These are phyloP conservation scores for Apiospora kogelbergensis DNA, from an alignment of 2,329 filamentous ascomycete species.

Conservation along the genomic window DNA sequence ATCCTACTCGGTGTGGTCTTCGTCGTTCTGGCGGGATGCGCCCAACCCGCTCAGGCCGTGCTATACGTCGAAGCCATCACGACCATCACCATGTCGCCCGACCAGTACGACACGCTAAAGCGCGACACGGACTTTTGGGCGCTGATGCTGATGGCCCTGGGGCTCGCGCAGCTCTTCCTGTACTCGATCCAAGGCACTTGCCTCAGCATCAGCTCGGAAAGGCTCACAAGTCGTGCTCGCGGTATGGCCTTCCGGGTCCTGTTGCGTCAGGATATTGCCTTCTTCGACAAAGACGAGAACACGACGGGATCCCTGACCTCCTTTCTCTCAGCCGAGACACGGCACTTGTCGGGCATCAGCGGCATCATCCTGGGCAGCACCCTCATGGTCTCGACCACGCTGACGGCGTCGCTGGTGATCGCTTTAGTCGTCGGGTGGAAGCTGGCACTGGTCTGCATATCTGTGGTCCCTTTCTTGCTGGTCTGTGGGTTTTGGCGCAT, in stretches of 20 bases:
- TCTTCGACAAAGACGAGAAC: slow-evolving; percentile 88
- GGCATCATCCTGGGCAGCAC: slow-evolving; percentile 86
- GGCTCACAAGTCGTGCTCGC: slow-evolving; percentile 70
- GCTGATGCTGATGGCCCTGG: slow-evolving; percentile 4
- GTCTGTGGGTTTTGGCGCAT: slow-evolving; percentile 83
- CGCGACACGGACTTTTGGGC: background rate
- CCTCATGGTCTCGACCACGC: slow-evolving; percentile 74
- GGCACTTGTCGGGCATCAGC: slow-evolving; percentile 81
- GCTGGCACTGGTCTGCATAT: slow-evolving; percentile 78
- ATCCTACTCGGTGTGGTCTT: slow-evolving; percentile 86
- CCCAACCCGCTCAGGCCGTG: background rate
- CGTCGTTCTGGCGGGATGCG: slow-evolving; percentile 66
- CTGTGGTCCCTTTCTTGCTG: slow-evolving; percentile 74
- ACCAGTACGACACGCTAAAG: background rate
- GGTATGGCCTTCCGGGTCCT: slow-evolving; percentile 75
- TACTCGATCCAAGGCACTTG: slow-evolving; percentile 59
- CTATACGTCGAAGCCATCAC: background rate
- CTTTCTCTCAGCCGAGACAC: slow-evolving; percentile 86
- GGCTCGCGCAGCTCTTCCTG: slow-evolving; percentile 43
- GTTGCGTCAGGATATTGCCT: slow-evolving; percentile 87
- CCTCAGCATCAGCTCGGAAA: slow-evolving; percentile 85
- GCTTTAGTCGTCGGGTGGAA: slow-evolving; percentile 73
- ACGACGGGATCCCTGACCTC: slow-evolving; percentile 84
- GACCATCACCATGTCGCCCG: background rate
- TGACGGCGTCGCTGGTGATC: slow-evolving; percentile 66